Evolutionary conservation across 2,329 filamentous ascomycete species (phyloP).

Genomic region (Pseudogymnoascus sp.): DNA sequence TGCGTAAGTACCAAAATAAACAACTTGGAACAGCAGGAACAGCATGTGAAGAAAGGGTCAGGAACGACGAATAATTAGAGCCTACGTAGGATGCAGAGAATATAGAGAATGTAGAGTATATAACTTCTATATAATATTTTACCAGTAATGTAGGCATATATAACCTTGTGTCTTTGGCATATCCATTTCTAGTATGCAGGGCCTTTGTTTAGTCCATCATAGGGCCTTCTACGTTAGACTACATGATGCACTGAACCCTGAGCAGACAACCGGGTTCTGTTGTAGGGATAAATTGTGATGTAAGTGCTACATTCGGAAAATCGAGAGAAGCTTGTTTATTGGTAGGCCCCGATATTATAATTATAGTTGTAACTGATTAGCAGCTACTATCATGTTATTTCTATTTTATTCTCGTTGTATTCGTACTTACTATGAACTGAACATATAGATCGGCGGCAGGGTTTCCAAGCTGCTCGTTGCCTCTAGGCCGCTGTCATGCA

Average conservation of each 20-base stretch:
- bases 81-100: background rate
- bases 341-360: background rate
- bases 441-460: background rate
- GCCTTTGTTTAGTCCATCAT: background rate
- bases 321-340: background rate
- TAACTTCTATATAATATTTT: background rate
- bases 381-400: background rate
- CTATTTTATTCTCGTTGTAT: background rate
- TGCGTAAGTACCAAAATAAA: background rate
- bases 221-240: background rate
- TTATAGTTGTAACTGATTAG: background rate
- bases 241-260: background rate
- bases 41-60: background rate
- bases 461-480: background rate
- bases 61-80: background rate
- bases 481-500: background rate
- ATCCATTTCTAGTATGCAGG: background rate
- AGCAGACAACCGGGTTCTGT: background rate
- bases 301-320: background rate
- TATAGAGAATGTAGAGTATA: background rate
- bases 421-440: background rate
- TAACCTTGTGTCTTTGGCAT: background rate
- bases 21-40: background rate
- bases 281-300: background rate
- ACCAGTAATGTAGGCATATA: background rate